Conservation (phyloP, 1,284 basidiomycete genomes). For the Athelia sp. region DNA sequence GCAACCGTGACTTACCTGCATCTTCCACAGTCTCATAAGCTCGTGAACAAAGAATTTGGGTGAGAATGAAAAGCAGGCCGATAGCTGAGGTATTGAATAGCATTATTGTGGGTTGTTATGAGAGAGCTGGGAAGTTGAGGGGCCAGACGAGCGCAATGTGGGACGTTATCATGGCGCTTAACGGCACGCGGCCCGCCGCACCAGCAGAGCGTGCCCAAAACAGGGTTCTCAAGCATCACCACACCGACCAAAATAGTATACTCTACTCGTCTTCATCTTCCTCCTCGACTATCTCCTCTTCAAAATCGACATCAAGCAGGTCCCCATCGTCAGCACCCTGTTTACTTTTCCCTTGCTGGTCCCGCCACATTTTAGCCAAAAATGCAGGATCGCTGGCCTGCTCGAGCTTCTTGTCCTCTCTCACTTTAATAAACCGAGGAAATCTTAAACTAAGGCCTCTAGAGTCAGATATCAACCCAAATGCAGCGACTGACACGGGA, state of each 20-base stretch:
- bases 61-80: too few relatives aligned
- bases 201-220: too few relatives aligned
- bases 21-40: constrained; percentile 3
- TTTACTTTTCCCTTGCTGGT: constrained; percentile 47
- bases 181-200: too few relatives aligned
- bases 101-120: too few relatives aligned
- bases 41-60: background rate
- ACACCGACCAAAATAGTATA: too few relatives aligned
- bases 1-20: constrained; percentile 4
- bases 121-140: too few relatives aligned
- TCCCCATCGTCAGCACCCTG: constrained; percentile 49
- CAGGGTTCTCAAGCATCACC: too few relatives aligned
- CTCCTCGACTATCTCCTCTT: constrained; percentile 26
- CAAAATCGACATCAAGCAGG: constrained; percentile 46
- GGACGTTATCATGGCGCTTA: too few relatives aligned
- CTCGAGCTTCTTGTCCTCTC: constrained; percentile 79
- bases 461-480: constrained; percentile 58
- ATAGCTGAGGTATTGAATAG: too few relatives aligned
- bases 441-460: constrained; percentile 84
- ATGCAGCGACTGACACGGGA: constrained; percentile 82
- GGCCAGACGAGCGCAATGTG: too few relatives aligned
- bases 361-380: constrained; percentile 63
- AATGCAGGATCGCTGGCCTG: constrained; percentile 76
- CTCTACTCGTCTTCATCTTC: constrained; percentile 20
- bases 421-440: constrained; percentile 78